Conservation (phyloP, 768 basidiomycete species). For the Roridomyces roridus region DNA sequence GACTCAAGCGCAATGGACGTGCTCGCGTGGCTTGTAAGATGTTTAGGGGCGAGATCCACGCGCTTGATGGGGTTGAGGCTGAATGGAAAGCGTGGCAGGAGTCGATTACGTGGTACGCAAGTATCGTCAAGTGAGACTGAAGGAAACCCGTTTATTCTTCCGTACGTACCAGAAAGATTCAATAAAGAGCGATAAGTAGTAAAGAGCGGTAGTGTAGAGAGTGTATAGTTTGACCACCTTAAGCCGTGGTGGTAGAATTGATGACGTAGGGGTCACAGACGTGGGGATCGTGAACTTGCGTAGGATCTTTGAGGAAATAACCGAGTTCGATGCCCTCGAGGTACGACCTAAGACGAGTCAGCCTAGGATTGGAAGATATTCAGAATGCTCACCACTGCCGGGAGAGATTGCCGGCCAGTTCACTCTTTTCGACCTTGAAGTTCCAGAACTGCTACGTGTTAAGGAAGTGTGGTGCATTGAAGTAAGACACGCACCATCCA, state of each 20-base stretch:
- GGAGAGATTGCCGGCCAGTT: slow-evolving; percentile 53
- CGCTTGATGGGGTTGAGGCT: neutral
- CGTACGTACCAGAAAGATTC: too few species aligned
- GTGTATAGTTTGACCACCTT: too few species aligned
- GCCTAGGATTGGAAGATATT: neutral
- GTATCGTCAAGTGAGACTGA: slow-evolving; percentile 1
- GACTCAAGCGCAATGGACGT: neutral
- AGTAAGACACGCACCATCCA: slow-evolving; percentile 65
- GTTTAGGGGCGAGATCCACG: neutral
- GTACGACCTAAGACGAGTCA: slow-evolving; percentile 67
- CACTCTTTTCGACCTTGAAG: slow-evolving; percentile 72
- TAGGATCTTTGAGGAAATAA: slow-evolving; percentile 69
- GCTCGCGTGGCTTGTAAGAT: neutral
- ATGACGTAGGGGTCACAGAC: slow-evolving; percentile 75
- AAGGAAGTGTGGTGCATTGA: too few species aligned
- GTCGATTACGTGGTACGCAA: neutral
- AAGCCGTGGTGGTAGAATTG: too few species aligned
- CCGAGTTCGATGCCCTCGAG: slow-evolving; percentile 62
- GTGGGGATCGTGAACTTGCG: slow-evolving; percentile 55
- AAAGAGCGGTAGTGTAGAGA: too few species aligned
- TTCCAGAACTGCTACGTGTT: slow-evolving; percentile 85
- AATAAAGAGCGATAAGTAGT: too few species aligned
- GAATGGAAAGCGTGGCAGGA: neutral
- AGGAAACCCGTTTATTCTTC: too few species aligned
- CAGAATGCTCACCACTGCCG: slow-evolving; percentile 64